Base-by-base conservation (phyloP, 345 rosid species). In the Ricinus communis region DNA sequence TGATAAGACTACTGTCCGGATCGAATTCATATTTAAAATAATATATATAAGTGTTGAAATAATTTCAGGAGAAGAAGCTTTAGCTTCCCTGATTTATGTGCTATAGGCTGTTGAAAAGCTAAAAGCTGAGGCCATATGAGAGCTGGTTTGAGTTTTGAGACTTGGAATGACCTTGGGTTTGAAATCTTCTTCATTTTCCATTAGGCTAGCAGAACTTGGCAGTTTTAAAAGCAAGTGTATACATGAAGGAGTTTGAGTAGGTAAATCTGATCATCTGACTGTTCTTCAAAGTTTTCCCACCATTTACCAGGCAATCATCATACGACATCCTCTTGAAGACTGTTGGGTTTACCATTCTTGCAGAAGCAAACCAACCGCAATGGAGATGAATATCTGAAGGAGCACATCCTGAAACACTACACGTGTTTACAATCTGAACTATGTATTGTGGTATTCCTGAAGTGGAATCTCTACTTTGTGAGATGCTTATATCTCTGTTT, bases 281-380 rank as follows among this genome's bases (percentile, higher is more conserved):
- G 47, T 61, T 62, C 70, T 73, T 68, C 81, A 87, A 70, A 33
- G 85, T 71, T 70, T 78, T 70, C 15, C 89, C 89, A 28, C 71
- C 86, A 31, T 87, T 85, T 3, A 85, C 87, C 71, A 83, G 72
- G 79, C 91, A 85, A 55, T 87, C 89, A 74, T 87, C 88, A 56
- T 69, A 87, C 19, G 84, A 67, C 4, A 87, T 68, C 62, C 91
- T 76, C 65, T 85, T 87, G 82, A 87, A 85, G 33, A 67, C 72
- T 69, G 57, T 70, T 46, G 91, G 89, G 70, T 78, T 81, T 5
- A 85, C 81, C 27, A 83, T 47, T 77, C 86, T 83, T 13, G 82
- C 87, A 41, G 89, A 85, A 25, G 87, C 87, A 76, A 87, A 87
- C 89, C 87, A 85, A 12, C 86, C 86, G 43, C 91, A 85, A 16